Evolutionary conservation across 2,329 filamentous ascomycete genomes (phyloP), one percentile per base, ranked within the genome.

Genomic region (Penicillium sp.): DNA sequence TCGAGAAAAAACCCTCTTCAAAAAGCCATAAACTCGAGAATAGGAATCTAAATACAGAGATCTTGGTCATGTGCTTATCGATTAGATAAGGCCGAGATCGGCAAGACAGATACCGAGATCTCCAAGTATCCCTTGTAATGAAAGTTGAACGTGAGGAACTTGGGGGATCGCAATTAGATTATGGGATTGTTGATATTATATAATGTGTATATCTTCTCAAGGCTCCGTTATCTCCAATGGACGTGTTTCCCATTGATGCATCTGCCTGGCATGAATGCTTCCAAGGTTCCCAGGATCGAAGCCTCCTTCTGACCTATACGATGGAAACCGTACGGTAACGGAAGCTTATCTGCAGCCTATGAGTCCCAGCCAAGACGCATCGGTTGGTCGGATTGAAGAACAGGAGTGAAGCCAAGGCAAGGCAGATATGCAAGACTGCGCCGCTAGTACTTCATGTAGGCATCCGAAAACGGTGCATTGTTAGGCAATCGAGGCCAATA

Each of bases 71-170:
- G 58, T 49, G 47, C 38, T 61, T 46, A 52, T 48, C 57, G 63
- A 61, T 60, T 64, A 63, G 62, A 65, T 64, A 63, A 63, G 60
- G 32, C 57, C 55, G 51, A 63, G 58, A 62, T 62, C 59, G 59
- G 52, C 51, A 49, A 42, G 36, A 26, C 30, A 45, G 47, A 50
- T 51, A 42, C 38, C 29, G 23, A 30, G 38, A 53, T 53, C 45
- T 43, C 27, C 46, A 48, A 19, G 35, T 48, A 48, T 30, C 13
- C 18, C 16, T 18, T 18, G 38, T 44, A 18, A 43, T 29, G 18
- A 42, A 8, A 14, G 38, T 26, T 29, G 23, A 7, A 9, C 7
- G 35, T 46, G 19, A 40, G 19, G 16, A 42, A 53, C 13, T n/a
- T 29, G 44, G 44, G 43, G 23, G 5, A 23, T 23, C 5, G 42